Percentiles rank a stretch among this genome's conserved stretches.
Evolutionary conservation across 2,329 filamentous ascomycete species (phyloP).

Genomic region (Aspergillus caelatus): DNA sequence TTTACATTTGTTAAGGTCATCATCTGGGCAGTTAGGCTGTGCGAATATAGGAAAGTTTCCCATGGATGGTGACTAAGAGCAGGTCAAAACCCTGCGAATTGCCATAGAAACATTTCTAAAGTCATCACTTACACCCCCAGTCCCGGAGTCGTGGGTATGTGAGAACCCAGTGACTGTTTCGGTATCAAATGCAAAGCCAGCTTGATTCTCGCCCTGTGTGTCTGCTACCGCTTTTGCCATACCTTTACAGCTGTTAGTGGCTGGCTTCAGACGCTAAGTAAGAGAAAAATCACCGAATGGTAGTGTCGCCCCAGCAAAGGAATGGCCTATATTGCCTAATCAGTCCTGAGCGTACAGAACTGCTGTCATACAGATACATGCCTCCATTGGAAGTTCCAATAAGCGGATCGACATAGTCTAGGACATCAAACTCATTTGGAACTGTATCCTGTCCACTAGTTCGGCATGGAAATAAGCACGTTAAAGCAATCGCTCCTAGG

Average conservation of each 20-base stretch:
- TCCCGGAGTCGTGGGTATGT: conserved; percentile 57
- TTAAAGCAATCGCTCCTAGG: not conserved
- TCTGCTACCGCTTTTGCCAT: conserved; percentile 61
- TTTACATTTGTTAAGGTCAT: conserved; percentile 64
- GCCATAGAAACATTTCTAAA: not conserved
- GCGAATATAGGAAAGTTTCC: conserved; percentile 76
- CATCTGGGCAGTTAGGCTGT: conserved; percentile 62
- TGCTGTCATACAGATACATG: conserved; percentile 12
- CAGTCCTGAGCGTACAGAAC: not conserved
- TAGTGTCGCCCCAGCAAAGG: conserved; percentile 59
- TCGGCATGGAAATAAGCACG: not conserved
- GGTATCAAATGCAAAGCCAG: conserved; percentile 58
- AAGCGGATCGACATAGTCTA: conserved; percentile 53
- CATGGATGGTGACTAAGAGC: conserved; percentile 48
- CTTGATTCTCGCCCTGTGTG: conserved; percentile 57
- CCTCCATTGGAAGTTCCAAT: conserved; percentile 59
- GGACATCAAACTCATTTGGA: conserved; percentile 31
- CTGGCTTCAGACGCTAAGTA: not conserved
- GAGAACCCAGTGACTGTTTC: conserved; percentile 55
- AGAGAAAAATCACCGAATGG: conserved; percentile 49
- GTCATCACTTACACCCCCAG: conserved; percentile 45
- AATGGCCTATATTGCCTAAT: conserved; percentile 48
- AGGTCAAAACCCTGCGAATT: not conserved
- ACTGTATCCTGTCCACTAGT: not conserved
- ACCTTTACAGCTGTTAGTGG: conserved; percentile 30